These are phyloP conservation scores for Trypanosoma caninum DNA, from an alignment of 208 protist species.

Conservation along the genomic window DNA sequence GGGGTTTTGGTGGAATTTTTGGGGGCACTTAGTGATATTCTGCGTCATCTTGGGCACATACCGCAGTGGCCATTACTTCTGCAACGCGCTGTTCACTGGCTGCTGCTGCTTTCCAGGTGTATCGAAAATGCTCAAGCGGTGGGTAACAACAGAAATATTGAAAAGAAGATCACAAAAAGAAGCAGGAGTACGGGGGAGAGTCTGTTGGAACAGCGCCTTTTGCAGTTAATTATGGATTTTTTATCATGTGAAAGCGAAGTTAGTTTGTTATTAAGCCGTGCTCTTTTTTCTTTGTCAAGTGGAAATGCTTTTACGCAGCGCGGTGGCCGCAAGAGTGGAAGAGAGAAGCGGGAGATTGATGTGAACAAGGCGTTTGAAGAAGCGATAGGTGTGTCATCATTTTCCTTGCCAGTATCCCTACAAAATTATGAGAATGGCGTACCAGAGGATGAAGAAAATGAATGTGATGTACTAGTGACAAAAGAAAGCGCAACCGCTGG, in stretches of 20 bases:
- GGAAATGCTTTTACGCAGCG: background rate
- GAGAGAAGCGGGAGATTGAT: background rate
- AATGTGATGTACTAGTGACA: background rate
- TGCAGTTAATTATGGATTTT: conserved; percentile 23
- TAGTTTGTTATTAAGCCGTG: conserved; percentile 9
- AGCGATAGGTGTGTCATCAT: conserved; percentile 21
- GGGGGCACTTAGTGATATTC: conserved; percentile 12
- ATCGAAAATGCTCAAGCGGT: background rate
- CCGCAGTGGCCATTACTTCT: conserved; percentile 72
- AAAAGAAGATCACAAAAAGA: conserved; percentile 4
- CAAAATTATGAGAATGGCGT: conserved; percentile 5
- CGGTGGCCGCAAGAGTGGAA: conserved; percentile 12
- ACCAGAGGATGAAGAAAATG: background rate
- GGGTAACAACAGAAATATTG: background rate
- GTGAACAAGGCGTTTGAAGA: conserved; percentile 19
- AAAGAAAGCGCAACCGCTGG: conserved; percentile 1
- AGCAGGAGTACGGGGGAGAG: no score
- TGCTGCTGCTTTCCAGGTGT: conserved; percentile 8
- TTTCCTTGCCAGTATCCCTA: background rate
- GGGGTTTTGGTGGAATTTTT: conserved; percentile 3
- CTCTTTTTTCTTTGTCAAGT: background rate
- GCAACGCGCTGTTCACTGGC: conserved; percentile 28
- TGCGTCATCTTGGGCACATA: conserved; percentile 39
- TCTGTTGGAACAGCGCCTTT: conserved; percentile 7
- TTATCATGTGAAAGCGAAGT: conserved; percentile 20